Conservation (phyloP, 1,284 basidiomycete species). For the Sporisorium iseilematis-ciliati region DNA sequence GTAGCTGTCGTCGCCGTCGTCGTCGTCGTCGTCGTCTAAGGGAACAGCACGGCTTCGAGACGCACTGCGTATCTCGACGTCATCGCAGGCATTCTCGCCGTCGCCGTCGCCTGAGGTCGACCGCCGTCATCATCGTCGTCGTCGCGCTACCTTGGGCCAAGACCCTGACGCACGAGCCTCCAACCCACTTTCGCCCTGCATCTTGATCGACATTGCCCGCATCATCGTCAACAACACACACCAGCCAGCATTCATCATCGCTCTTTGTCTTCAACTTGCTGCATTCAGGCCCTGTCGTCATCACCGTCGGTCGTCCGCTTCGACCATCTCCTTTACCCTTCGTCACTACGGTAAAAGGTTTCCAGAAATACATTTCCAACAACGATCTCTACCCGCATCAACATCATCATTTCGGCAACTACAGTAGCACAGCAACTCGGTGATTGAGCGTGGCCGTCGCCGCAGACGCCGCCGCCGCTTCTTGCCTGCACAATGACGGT, state of each 20-base stretch:
- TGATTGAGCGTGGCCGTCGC: not conserved
- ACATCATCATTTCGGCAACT: not conserved
- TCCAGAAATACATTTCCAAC: too few relatives aligned
- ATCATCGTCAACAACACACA: not conserved
- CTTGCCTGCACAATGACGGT: slow-evolving; percentile 61
- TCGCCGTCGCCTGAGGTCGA: not conserved
- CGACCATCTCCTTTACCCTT: not conserved
- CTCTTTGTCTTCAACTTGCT: not conserved
- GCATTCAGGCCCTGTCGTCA: not conserved
- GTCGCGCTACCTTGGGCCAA: not conserved
- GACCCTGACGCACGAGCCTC: slow-evolving; percentile 37
- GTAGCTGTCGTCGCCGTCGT: not conserved
- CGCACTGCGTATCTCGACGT: slow-evolving; percentile 1
- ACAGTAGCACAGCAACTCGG: not conserved
- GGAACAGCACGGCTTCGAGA: not conserved
- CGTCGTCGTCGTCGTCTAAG: slow-evolving; percentile 1
- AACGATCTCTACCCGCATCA: too few relatives aligned
- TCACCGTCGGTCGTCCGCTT: not conserved
- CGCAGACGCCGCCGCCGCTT: not conserved
- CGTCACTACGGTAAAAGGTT: not conserved
- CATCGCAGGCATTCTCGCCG: not conserved
- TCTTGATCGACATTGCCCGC: not conserved
- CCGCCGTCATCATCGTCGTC: slow-evolving; percentile 13
- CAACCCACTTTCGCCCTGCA: not conserved
- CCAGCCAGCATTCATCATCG: not conserved